Evolutionary conservation across 768 basidiomycete genomes (phyloP), one percentile per base, ranked within the genome.

Genomic region (Scleroderma bovista): DNA sequence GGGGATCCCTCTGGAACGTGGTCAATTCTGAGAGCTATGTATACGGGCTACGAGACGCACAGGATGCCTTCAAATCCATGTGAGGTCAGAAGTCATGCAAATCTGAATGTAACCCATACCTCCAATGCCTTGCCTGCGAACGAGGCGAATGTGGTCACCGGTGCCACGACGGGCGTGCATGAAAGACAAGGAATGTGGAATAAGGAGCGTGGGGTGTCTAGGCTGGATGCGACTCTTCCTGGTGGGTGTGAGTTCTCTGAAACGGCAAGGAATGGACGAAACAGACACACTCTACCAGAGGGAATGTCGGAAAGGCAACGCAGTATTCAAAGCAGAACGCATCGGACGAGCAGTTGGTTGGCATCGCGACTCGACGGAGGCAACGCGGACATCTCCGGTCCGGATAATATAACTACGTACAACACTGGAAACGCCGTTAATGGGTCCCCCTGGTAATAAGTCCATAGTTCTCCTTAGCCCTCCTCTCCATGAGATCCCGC

Each of bases 401-500:
- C 13, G 34, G 34, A 6, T 13, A 36, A 13, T 5, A n/a, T 15
- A 13, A 13, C n/a, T 6, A 15, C 13, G 5, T 6, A 13, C 13
- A 36, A 36, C 34, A 36, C n/a, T 5, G 34, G 5, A 6, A 36
- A 3, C 9, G 9, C 4, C 46, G 22, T 65, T 53, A 72, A 39
- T 69, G 71, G 55, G 67, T 65, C 22, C 68, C 50, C 44, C 65
- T 55, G 39, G 64, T 49, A 60, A 51, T 60, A 48, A 64, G 52
- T 2, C 76, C 77, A 64, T 90, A 90, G 44, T 74, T 76, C 62
- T 88, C 85, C 19, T 85, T 88, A n/a, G 89, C 86, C 60, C 85
- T 81, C 57, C 91, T 80, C 62, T 92, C 90, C 90, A 94, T 92
- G 63, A 93, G 84, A 66, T 94, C 93, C 52, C 89, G 82, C 55